Evolutionary conservation across 192 early-diverging fungal species (phyloP).

Genomic region (Coemansia sp.): DNA sequence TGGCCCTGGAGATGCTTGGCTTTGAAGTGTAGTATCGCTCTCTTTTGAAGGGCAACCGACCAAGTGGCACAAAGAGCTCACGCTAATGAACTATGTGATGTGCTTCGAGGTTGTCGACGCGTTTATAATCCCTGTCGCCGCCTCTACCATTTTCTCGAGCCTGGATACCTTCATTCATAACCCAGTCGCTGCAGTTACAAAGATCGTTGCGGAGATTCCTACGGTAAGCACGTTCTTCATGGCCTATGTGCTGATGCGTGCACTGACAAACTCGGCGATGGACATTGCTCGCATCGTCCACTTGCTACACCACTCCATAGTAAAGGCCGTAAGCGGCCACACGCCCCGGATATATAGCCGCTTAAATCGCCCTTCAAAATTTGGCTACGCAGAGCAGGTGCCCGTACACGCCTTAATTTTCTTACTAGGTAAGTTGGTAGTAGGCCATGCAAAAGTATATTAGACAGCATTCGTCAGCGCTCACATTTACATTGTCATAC

Average conservation of each 20-base stretch:
- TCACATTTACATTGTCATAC: neutral
- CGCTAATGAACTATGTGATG: conserved; percentile 17
- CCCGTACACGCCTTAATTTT: conserved; percentile 14
- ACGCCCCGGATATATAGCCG: conserved; percentile 11
- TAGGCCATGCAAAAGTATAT: neutral
- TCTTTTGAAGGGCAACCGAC: conserved; percentile 13
- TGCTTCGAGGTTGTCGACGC: conserved; percentile 13
- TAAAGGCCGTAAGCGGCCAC: neutral
- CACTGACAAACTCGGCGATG: conserved; percentile 12
- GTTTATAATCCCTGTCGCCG: conserved; percentile 12
- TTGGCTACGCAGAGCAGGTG: conserved; percentile 11
- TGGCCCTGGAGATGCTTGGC: neutral
- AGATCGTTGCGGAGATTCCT: conserved; percentile 8
- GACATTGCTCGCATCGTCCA: conserved; percentile 12
- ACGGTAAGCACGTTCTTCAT: conserved; percentile 23
- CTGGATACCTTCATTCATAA: conserved; percentile 10
- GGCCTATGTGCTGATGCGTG: conserved; percentile 20
- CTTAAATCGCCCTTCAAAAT: conserved; percentile 2
- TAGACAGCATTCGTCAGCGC: neutral
- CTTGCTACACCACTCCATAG: neutral
- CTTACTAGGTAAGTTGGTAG: conserved; percentile 4
- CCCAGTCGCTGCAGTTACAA: conserved; percentile 7
- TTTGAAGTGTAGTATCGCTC: neutral
- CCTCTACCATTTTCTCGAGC: conserved; percentile 11
- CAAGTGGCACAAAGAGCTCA: conserved; percentile 15